phyloP scores from a whole-genome alignment of 495 filamentous ascomycete species.

The Podospora anserina region DNA sequence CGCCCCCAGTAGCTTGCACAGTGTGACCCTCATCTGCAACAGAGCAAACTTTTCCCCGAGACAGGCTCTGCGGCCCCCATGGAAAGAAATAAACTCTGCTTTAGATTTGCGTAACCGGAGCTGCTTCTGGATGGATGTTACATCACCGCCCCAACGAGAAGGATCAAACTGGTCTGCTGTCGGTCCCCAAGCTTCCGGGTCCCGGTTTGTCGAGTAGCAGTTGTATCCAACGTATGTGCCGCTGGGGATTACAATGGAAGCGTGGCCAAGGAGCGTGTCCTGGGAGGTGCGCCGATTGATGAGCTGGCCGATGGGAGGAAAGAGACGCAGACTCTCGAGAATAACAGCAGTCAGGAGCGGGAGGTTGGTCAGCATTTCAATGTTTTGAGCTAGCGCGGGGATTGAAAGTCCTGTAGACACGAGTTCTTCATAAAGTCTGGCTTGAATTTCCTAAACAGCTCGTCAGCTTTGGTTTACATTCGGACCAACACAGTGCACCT shows the following conservation, averaged over 20 bases:
- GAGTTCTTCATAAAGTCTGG: slow-evolving; percentile 12
- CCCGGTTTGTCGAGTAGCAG: slow-evolving; percentile 24
- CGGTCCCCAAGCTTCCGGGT: slow-evolving; percentile 15
- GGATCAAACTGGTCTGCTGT: slow-evolving; percentile 18
- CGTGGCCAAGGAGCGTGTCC: slow-evolving; percentile 25
- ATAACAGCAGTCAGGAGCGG: slow-evolving; percentile 19
- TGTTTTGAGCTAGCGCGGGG: not conserved
- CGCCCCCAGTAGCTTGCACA: slow-evolving; percentile 10
- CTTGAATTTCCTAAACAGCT: slow-evolving; percentile 12
- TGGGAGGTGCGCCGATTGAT: slow-evolving; percentile 32
- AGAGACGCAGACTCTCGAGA: slow-evolving; percentile 37
- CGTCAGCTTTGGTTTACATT: not conserved
- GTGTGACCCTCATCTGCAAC: slow-evolving; percentile 19
- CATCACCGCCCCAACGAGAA: slow-evolving; percentile 15
- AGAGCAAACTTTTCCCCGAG: slow-evolving; percentile 32
- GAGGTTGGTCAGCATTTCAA: slow-evolving; percentile 12
- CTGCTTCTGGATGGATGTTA: slow-evolving; percentile 17
- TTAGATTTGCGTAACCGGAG: slow-evolving; percentile 21
- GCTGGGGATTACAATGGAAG: slow-evolving; percentile 22
- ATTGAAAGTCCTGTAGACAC: not conserved
- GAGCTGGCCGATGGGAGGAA: slow-evolving; percentile 37
- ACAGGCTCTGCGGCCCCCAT: slow-evolving; percentile 34
- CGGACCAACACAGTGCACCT: not conserved
- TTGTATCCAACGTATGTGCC: slow-evolving; percentile 23
- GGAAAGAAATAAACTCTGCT: slow-evolving; percentile 35